These are phyloP conservation scores for Lentinula sp. DNA, from an alignment of 768 basidiomycete species.

Conservation along the genomic window DNA sequence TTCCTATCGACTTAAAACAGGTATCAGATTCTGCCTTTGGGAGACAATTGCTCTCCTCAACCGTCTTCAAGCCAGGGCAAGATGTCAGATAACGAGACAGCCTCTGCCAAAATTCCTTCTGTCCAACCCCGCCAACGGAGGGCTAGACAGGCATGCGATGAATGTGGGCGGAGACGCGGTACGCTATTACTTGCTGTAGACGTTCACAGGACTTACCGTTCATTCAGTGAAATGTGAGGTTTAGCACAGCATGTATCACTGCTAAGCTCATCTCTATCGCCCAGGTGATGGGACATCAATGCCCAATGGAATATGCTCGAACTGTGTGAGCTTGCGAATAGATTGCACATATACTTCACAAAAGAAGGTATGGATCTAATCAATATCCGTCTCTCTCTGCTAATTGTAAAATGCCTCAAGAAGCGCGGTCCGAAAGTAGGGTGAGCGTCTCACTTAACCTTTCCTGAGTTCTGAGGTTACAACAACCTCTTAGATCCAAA, in stretches of 20 bases:
- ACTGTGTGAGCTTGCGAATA: not conserved
- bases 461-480: not conserved
- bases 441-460: not conserved
- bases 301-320: not conserved
- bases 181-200: not conserved
- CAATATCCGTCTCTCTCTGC: no score
- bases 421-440: constrained; percentile 2
- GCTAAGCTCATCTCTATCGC: not conserved
- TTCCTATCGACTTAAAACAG: no score
- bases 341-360: not conserved
- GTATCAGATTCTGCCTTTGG: no score
- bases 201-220: not conserved
- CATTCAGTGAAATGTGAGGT: not conserved
- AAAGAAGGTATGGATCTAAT: not conserved
- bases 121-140: not conserved
- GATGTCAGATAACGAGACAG: not conserved
- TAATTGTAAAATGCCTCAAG: not conserved
- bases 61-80: not conserved
- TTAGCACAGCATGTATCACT: not conserved
- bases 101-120: not conserved
- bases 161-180: not conserved
- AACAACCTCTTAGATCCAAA: not conserved
- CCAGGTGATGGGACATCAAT: constrained; percentile 1
- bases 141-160: not conserved
- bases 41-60: not conserved